phyloP scores from a whole-genome alignment of 805 yeast species.

The Teunomyces pallodes region DNA sequence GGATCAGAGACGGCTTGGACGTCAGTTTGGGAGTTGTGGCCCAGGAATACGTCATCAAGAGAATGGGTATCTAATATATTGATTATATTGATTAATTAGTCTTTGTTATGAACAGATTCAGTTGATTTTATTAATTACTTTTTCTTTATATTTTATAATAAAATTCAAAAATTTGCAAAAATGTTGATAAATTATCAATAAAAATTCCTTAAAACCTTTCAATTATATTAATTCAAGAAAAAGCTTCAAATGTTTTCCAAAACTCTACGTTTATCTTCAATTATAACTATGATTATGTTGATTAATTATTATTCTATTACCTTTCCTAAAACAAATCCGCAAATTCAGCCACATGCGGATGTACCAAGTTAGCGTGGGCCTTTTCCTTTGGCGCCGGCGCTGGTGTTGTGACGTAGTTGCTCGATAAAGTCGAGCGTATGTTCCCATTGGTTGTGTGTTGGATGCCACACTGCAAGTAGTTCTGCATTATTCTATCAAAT shows the following conservation, averaged over 20 bases:
- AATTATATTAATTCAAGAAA: too few species aligned
- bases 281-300: not conserved
- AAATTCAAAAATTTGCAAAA: too few species aligned
- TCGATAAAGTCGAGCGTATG: constrained; percentile 4
- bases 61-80: constrained; percentile 66
- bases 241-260: too few species aligned
- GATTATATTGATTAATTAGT: not conserved
- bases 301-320: not conserved
- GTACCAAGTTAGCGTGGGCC: constrained; percentile 20
- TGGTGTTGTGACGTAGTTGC: constrained; percentile 1
- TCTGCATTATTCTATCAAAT: constrained; percentile 43
- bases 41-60: constrained; percentile 82
- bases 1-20: constrained; percentile 60
- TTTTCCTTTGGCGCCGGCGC: not conserved
- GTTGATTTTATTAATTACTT: not conserved
- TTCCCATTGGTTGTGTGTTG: constrained; percentile 18
- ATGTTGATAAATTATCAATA: too few species aligned
- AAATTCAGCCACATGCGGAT: constrained; percentile 44
- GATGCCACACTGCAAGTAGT: constrained; percentile 32
- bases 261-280: not conserved
- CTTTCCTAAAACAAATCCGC: constrained; percentile 37
- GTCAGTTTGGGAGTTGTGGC: constrained; percentile 83
- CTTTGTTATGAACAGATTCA: not conserved
- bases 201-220: not conserved
- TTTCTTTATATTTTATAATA: not conserved